phyloP scores from a whole-genome alignment of 2,329 filamentous ascomycete genomes.

The Colletotrichum costaricense region DNA sequence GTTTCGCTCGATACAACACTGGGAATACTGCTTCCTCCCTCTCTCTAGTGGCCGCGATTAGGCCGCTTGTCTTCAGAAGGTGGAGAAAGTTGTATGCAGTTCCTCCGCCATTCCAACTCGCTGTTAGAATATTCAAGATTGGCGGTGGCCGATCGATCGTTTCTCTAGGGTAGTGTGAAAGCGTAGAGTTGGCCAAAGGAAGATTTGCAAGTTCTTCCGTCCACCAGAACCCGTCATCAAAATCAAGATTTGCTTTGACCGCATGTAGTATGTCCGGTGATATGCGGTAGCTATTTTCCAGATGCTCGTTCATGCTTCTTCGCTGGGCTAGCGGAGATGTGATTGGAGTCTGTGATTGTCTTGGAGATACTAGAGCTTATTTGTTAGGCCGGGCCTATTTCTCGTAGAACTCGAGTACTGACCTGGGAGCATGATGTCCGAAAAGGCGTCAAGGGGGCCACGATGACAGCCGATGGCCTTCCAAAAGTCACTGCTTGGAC shows the following conservation, averaged over 20 bases:
- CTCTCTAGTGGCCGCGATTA: conserved; percentile 59
- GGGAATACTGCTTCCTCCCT: conserved; percentile 62
- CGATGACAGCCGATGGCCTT: conserved; percentile 62
- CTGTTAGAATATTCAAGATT: conserved; percentile 60
- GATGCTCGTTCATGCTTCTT: conserved; percentile 63
- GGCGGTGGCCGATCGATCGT: conserved; percentile 57
- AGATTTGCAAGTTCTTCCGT: conserved; percentile 59
- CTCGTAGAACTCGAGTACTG: conserved; percentile 32
- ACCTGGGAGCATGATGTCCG: conserved; percentile 64
- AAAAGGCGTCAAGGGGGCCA: conserved; percentile 57
- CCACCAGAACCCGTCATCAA: conserved; percentile 69
- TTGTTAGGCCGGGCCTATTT: neutral
- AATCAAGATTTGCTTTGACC: conserved; percentile 60
- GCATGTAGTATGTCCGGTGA: conserved; percentile 52
- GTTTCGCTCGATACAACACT: conserved; percentile 63
- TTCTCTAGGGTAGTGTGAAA: conserved; percentile 52
- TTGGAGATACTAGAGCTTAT: conserved; percentile 58
- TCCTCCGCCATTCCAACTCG: conserved; percentile 62
- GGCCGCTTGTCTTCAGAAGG: conserved; percentile 62
- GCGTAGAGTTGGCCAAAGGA: conserved; percentile 50
- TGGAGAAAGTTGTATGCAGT: conserved; percentile 64
- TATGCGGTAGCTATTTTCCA: conserved; percentile 58
- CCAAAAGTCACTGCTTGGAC: conserved; percentile 59
- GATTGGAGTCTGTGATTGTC: conserved; percentile 61
- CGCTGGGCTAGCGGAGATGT: conserved; percentile 62